Conservation (phyloP, 345 rosid genomes). For the Carallia pectinifolia region DNA sequence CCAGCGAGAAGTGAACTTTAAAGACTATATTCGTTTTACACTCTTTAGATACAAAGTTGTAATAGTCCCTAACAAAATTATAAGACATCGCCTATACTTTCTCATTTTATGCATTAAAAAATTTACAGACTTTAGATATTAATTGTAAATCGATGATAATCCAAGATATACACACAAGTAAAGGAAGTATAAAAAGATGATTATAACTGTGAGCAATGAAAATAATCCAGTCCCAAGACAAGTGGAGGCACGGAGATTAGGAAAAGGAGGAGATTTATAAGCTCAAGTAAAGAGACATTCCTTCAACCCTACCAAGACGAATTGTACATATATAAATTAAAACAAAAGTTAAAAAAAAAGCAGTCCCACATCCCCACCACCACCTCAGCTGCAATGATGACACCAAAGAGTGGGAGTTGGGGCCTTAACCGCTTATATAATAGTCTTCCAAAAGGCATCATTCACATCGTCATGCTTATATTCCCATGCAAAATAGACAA, state of each 20-base stretch:
- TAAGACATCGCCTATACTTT: no score
- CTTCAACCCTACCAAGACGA: slow-evolving; percentile 33
- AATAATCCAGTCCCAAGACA: slow-evolving; percentile 15
- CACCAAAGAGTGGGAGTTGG: slow-evolving; percentile 33
- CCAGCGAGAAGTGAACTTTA: no score
- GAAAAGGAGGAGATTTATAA: slow-evolving; percentile 15
- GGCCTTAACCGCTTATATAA: slow-evolving; percentile 24
- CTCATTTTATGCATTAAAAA: no score
- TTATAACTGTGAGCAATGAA: background rate
- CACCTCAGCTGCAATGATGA: slow-evolving; percentile 49
- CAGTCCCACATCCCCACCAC: slow-evolving; percentile 33
- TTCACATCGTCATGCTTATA: slow-evolving; percentile 11
- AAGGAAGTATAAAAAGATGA: no score
- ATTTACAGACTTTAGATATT: no score
- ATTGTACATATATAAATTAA: background rate
- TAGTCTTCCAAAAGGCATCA: slow-evolving; percentile 15
- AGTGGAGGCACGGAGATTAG: slow-evolving; percentile 26
- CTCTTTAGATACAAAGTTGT: no score
- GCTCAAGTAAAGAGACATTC: slow-evolving; percentile 39
- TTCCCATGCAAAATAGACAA: slow-evolving; percentile 37
- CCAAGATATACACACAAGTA: no score
- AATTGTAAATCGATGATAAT: no score
- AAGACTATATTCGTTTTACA: no score
- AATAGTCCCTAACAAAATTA: no score
- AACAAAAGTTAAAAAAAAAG: slow-evolving; percentile 23